Evolutionary conservation across 805 yeast genomes (phyloP), one percentile per base, ranked within the genome.

Genomic region (Saccharomycopsis vini): DNA sequence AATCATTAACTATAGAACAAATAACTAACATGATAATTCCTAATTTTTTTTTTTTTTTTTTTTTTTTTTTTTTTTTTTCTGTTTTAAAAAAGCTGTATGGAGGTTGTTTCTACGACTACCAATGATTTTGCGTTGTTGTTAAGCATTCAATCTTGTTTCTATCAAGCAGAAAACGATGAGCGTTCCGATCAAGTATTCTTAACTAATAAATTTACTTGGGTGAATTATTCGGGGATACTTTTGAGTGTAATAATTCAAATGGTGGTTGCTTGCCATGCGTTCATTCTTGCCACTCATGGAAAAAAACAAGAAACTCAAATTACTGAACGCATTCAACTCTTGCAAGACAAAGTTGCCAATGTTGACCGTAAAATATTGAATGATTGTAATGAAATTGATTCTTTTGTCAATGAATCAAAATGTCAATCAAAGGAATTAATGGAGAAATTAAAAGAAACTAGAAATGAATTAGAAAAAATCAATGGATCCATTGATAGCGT

Each of bases 71-170:
- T 21, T 9, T 9, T 12, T 26, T 21, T 15, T 33, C 16, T 4
- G 13, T 20, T 12, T 39, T 16, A 16, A 9, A 7, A n/a, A 2
- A 39, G 43, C 7, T 45, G 49, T 24, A 35, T 45, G 3, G 41
- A 37, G 15, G 15, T 24, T 3, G 33, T 38, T 16, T 22, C 24
- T 4, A 26, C 22, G 5, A 26, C 10, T 9, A 16, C 39, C 5
- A 47, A 47, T 30, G 50, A 47, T 21, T 16, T 44, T 3, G 16
- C 42, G 19, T 20, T 47, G 10, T 30, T 47, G 33, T 24, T 47
- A 31, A 37, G 20, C 16, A 29, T 44, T 10, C 50, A 47, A 29
- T 31, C 36, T 19, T 47, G 50, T 28, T 44, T 47, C 32, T 22
- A 40, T 24, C 40, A 42, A 26, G 47, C 47, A 3, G 43, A 32